Percentiles rank a stretch among this genome's conserved stretches.
Evolutionary conservation across 768 basidiomycete genomes (phyloP).

Genomic region (Favolaschia claudopus): DNA sequence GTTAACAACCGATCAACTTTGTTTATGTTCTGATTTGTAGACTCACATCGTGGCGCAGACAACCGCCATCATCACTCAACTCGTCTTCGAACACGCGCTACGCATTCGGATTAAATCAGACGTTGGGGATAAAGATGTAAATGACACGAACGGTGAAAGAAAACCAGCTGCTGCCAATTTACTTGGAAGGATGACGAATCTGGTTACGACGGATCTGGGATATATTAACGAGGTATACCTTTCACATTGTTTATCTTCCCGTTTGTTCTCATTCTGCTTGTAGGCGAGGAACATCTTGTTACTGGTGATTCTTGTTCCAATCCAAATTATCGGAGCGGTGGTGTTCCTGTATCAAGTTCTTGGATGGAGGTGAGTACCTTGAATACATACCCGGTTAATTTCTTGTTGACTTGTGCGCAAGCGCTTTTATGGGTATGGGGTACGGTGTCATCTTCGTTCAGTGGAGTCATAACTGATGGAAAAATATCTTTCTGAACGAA

Average conservation of each 20-base stretch:
- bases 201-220: constrained; percentile 70
- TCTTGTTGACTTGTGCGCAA: constrained; percentile 25
- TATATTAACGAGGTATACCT: constrained; percentile 34
- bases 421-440: constrained; percentile 64
- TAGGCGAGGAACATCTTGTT: constrained; percentile 8
- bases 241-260: not conserved
- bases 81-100: constrained; percentile 57
- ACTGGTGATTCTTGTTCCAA: constrained; percentile 36
- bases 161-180: constrained; percentile 51
- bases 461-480: no score
- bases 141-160: not conserved
- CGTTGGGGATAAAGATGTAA: not conserved
- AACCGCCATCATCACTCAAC: constrained; percentile 53
- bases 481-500: not conserved
- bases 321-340: constrained; percentile 47
- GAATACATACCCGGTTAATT: not conserved
- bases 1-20: constrained; percentile 26
- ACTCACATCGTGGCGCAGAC: constrained; percentile 56
- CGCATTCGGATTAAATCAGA: constrained; percentile 69
- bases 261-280: not conserved
- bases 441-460: constrained; percentile 48
- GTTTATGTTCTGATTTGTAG: constrained; percentile 48
- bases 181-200: constrained; percentile 78
- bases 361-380: constrained; percentile 52
- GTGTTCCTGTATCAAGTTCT: constrained; percentile 55